These are phyloP conservation scores for Alloteropsis semialata DNA, from an alignment of 176 grass and related monocot species.

Conservation along the genomic window DNA sequence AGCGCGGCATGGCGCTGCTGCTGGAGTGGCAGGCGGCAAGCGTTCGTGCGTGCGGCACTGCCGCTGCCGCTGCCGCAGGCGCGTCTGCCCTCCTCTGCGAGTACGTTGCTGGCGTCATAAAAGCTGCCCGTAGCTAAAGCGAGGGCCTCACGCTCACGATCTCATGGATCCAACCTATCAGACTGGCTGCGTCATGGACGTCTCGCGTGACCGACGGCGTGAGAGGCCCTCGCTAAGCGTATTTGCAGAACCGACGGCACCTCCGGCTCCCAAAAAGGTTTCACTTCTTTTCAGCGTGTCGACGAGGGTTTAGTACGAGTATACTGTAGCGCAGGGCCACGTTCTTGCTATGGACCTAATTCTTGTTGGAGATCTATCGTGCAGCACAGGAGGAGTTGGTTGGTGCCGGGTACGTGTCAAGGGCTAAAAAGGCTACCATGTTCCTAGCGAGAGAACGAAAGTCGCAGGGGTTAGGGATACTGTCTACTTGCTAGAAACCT, in stretches of 20 bases:
- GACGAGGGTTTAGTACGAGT: background rate
- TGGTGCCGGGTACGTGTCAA: conserved; percentile 3
- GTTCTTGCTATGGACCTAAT: background rate
- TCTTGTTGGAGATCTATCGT: background rate
- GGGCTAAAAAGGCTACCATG: background rate
- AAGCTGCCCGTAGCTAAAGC: background rate
- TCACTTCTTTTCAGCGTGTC: too few relatives aligned
- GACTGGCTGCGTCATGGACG: too few relatives aligned
- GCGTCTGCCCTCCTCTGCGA: too few relatives aligned
- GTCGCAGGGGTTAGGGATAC: background rate
- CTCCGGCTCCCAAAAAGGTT: too few relatives aligned
- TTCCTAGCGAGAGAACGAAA: background rate
- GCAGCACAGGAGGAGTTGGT: background rate
- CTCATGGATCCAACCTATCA: too few relatives aligned
- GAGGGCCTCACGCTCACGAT: too few relatives aligned
- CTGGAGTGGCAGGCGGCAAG: background rate
- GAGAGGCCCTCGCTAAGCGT: too few relatives aligned
- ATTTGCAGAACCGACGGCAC: too few relatives aligned
- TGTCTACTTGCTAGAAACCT: background rate
- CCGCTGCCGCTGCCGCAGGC: too few relatives aligned
- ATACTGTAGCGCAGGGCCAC: background rate
- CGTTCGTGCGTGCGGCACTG: background rate
- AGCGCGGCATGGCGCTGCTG: too few relatives aligned
- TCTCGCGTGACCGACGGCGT: too few relatives aligned
- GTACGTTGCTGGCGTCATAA: background rate